Percentiles rank a stretch among this genome's conserved stretches.
Evolutionary conservation across 2,329 filamentous ascomycete species (phyloP).

Genomic region (Ophiocordyceps australis): DNA sequence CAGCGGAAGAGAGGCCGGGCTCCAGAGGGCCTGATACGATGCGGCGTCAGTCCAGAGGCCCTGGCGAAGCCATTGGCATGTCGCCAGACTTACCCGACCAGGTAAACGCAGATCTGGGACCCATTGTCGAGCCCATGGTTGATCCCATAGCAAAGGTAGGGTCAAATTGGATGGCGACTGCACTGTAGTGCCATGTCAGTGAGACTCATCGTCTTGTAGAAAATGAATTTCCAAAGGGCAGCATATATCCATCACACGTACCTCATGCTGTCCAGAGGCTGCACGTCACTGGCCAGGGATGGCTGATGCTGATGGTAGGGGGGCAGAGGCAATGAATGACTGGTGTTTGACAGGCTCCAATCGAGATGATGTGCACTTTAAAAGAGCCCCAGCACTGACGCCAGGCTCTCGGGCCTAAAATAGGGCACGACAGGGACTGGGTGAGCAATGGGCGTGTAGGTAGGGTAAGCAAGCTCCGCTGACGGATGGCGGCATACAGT

Average conservation of each 20-base stretch:
- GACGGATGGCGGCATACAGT: constrained; percentile 1
- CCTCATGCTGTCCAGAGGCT: no score
- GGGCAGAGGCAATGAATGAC: no score
- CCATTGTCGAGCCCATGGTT: no score
- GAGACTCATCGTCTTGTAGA: no score
- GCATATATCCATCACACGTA: no score
- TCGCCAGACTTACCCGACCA: constrained; percentile 30
- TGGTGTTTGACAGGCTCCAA: no score
- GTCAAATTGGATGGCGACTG: constrained; percentile 33
- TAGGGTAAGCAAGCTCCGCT: constrained; percentile 2
- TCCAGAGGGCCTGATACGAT: constrained; percentile 14
- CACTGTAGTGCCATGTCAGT: constrained; percentile 10
- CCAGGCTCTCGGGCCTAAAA: not conserved
- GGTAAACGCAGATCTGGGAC: constrained; percentile 27
- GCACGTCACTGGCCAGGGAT: no score
- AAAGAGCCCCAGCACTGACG: not conserved
- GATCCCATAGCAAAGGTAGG: constrained; percentile 31
- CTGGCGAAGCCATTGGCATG: no score
- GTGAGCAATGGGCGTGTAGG: constrained; percentile 1
- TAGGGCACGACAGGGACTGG: constrained; percentile 1
- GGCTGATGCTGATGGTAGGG: no score
- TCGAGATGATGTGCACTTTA: no score
- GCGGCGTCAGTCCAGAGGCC: no score
- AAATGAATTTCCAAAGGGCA: no score
- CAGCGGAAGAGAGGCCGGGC: constrained; percentile 9